Base-by-base conservation (phyloP, 2,329 filamentous ascomycete species). In the Paecilomyces sp. region DNA sequence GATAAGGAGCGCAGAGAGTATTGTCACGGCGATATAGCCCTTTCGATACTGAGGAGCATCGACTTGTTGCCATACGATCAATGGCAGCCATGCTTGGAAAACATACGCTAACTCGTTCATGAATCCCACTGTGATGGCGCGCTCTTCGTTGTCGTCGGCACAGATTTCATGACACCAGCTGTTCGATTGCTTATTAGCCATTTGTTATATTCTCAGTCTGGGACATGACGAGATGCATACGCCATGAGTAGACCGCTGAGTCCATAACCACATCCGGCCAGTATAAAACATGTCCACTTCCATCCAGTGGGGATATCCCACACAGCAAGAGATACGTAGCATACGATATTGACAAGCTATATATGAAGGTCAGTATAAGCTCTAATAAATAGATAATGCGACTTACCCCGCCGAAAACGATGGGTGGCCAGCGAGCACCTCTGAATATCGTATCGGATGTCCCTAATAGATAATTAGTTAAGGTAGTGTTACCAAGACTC, bases 51-150 rank as follows among this genome's bases (percentile, higher is more conserved):
- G 63, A 0, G 86, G 86, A 0, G 81, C 83, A 59, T 88, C 84
- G 0, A 85, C 77, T 67, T 86, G 83, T 72, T 85, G 82, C 86
- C 86, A 89, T 9, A 88, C 80, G 8, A 88, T 68, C 33, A 88
- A 77, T 6, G 88, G 88, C 51, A 90, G 69, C 87, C 87, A 90
- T 0, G 86, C 85, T 67, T 89, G 86, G 52, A 90, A 72, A 1
- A 88, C 85, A 61, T 89, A 88, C 0, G 86, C 86, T 75, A 89
- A 81, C 67, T 87, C 82, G 61, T 89, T 90, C 85, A 89, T 89
- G 15, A 79, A 74, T 0, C 79, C 87, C 0, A 87, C 81, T 0
- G 89, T 85, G 3, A 90, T 75, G 0, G 87, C 86, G 9, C 86
- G 77, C 72, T 89, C 87, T 70, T 90, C 86, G 58, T 86, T 83